A percentile compares a stretch with the other conserved stretches of the same genome.
Evolutionary conservation across 2,329 filamentous ascomycete species (phyloP).

Genomic region (Hysterium pulicare): DNA sequence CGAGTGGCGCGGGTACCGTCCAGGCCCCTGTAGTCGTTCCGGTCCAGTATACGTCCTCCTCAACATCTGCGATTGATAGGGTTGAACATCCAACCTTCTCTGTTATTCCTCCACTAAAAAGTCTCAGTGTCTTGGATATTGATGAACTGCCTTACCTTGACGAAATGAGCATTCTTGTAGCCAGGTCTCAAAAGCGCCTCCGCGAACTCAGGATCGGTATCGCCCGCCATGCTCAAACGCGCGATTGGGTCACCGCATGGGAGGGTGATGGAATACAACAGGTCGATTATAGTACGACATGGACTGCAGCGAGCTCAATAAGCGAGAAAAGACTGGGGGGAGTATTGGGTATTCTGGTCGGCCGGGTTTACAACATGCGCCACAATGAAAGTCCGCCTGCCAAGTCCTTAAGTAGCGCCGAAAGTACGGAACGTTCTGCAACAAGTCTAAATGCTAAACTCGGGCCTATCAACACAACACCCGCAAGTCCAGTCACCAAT

Average conservation of each 20-base stretch:
- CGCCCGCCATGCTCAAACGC: conserved; percentile 51
- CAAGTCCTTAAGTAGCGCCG: conserved; percentile 9
- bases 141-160: conserved; percentile 80
- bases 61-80: conserved; percentile 41
- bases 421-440: conserved; percentile 13
- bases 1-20: conserved; percentile 29
- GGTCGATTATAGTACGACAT: conserved; percentile 57
- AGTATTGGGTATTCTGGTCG: conserved; percentile 65
- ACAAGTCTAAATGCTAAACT: not conserved
- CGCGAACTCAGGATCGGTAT: conserved; percentile 73
- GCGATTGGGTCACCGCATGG: conserved; percentile 60
- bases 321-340: conserved; percentile 65
- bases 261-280: conserved; percentile 61
- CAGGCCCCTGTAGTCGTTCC: conserved; percentile 32
- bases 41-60: conserved; percentile 23
- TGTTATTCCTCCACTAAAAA: conserved; percentile 69
- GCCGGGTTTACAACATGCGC: conserved; percentile 61
- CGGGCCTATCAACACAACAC: not conserved
- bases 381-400: conserved; percentile 27
- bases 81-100: conserved; percentile 80
- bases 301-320: conserved; percentile 51
- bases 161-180: conserved; percentile 75
- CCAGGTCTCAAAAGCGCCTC: conserved; percentile 63
- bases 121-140: conserved; percentile 73
- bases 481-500: not conserved